A percentile compares a stretch with the other conserved stretches of the same genome.
Evolutionary conservation across 257 asterid species (phyloP).

Genomic region (Penstemon barbatus): DNA sequence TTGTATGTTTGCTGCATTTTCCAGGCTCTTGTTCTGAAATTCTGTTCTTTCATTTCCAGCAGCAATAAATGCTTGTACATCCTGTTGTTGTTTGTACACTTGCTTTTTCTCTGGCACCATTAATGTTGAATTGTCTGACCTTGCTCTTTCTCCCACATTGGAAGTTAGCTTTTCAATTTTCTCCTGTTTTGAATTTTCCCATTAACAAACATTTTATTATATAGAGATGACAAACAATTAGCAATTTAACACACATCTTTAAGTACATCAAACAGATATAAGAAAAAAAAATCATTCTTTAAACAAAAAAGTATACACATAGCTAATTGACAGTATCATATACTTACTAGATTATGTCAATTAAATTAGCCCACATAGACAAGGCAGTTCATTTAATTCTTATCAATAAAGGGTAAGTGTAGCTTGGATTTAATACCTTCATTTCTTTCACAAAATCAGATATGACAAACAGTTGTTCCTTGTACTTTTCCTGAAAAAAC

Average conservation of each 20-base stretch:
- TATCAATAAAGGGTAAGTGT: neutral
- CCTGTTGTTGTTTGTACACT: constrained; percentile 23
- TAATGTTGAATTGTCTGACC: constrained; percentile 42
- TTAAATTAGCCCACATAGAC: no score
- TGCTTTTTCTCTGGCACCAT: constrained; percentile 39
- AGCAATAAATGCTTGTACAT: constrained; percentile 45
- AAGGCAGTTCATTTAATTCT: constrained; percentile 7
- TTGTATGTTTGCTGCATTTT: constrained; percentile 43
- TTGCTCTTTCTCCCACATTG: constrained; percentile 38
- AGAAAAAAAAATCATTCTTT: no score
- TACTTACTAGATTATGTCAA: no score
- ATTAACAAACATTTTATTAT: no score
- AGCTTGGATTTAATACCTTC: constrained; percentile 48
- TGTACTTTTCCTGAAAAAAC: constrained; percentile 56
- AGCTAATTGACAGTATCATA: no score
- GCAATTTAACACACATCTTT: no score
- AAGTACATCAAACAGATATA: no score
- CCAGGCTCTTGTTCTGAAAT: no score
- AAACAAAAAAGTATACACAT: no score
- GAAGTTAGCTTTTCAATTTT: constrained; percentile 41
- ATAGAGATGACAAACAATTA: no score
- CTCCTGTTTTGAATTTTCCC: constrained; percentile 44
- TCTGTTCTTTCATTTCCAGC: neutral
- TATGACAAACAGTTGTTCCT: constrained; percentile 59
- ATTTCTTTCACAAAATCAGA: constrained; percentile 62